Percentiles rank a stretch among this genome's conserved stretches.
phyloP scores from a whole-genome alignment of 306 rosid species.

The Abrus pulchellus region DNA sequence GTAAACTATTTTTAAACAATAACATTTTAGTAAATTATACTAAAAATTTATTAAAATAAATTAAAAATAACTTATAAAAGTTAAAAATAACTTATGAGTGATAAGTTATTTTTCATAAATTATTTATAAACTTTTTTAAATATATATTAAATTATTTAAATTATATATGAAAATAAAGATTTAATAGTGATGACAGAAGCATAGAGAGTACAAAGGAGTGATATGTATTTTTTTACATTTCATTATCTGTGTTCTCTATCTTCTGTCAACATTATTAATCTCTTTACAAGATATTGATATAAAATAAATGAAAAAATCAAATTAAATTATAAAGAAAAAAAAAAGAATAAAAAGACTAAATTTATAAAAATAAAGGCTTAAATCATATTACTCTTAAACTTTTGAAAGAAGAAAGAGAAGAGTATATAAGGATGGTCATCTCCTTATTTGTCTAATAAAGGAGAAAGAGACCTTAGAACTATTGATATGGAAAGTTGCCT shows the following conservation, averaged over 20 bases:
- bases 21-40: too few relatives aligned
- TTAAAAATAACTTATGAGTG: too few relatives aligned
- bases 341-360: not conserved
- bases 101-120: too few relatives aligned
- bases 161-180: not conserved
- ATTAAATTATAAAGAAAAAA: not conserved
- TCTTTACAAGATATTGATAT: not conserved
- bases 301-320: not conserved
- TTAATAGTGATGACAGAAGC: slow-evolving; percentile 68
- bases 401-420: not conserved
- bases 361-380: not conserved
- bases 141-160: too few relatives aligned
- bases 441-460: not conserved
- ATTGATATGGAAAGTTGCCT: slow-evolving; percentile 41
- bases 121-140: too few relatives aligned
- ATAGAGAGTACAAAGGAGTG: slow-evolving; percentile 88
- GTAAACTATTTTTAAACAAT: too few relatives aligned
- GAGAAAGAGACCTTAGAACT: slow-evolving; percentile 42
- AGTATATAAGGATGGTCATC: not conserved
- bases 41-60: too few relatives aligned
- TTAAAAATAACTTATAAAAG: too few relatives aligned
- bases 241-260: slow-evolving; percentile 89
- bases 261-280: slow-evolving; percentile 79
- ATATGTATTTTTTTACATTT: slow-evolving; percentile 69
- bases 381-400: not conserved